Conservation (phyloP, 805 yeast genomes). For the Saturnispora sekii region DNA sequence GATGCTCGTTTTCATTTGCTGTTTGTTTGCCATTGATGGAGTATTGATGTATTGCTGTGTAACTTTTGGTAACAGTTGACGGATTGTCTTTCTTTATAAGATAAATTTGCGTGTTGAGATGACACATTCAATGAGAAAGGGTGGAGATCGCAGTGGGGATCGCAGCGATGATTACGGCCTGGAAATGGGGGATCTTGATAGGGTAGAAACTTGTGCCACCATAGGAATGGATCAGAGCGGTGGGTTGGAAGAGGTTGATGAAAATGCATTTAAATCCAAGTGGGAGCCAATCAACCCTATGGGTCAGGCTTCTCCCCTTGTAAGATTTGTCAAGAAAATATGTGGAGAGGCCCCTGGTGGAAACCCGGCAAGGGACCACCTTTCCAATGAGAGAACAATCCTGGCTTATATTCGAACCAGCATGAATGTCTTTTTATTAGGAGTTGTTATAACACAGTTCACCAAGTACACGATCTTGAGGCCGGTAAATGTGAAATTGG, state of each 20-base stretch:
- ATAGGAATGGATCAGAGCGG: no score
- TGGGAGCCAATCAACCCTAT: background rate
- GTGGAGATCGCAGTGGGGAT: no score
- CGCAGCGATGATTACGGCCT: background rate
- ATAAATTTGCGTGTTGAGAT: background rate
- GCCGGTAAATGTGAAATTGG: slow-evolving; percentile 9
- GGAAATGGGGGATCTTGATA: background rate
- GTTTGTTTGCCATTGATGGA: background rate
- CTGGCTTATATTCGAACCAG: slow-evolving; percentile 54
- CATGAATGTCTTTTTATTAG: slow-evolving; percentile 40
- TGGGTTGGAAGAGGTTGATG: no score
- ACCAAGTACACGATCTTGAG: slow-evolving; percentile 28
- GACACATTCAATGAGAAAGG: background rate
- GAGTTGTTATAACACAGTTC: slow-evolving; percentile 45
- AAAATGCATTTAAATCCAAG: background rate
- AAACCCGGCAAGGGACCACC: slow-evolving; percentile 40
- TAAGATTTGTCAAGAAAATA: background rate
- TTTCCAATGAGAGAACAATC: slow-evolving; percentile 55
- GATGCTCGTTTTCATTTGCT: background rate
- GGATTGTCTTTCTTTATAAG: background rate
- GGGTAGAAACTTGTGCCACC: no score
- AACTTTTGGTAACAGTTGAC: background rate
- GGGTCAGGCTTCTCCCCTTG: background rate
- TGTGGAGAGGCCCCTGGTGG: slow-evolving; percentile 3
- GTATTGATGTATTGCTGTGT: slow-evolving; percentile 1